These are phyloP conservation scores for Populus euphratica DNA, from an alignment of 345 rosid species.

Conservation along the genomic window DNA sequence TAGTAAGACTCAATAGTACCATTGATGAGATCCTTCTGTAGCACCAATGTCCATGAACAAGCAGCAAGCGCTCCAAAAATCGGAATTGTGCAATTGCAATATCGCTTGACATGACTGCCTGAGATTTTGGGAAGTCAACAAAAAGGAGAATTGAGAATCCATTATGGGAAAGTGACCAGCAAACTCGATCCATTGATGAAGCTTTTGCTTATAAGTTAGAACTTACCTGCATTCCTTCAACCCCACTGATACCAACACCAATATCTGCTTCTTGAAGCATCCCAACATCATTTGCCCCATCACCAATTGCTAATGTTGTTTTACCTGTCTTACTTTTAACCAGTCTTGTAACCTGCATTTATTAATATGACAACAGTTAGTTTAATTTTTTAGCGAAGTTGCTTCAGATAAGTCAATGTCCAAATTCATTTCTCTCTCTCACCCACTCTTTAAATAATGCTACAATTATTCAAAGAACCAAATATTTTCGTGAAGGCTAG, in stretches of 20 bases:
- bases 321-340: constrained; percentile 79
- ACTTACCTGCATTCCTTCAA: constrained; percentile 95
- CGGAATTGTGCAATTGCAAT: constrained; percentile 89
- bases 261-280: constrained; percentile 99
- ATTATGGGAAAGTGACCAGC: background rate
- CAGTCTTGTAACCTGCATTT: constrained; percentile 81
- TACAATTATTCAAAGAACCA: background rate
- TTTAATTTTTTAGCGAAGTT: background rate
- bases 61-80: constrained; percentile 80
- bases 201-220: background rate
- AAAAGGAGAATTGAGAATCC: constrained; percentile 3
- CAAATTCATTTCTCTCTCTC: background rate
- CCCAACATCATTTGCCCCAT: constrained; percentile 98
- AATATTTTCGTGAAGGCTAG: background rate
- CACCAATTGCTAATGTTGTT: constrained; percentile 88
- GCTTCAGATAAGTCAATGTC: background rate
- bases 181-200: background rate
- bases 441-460: background rate
- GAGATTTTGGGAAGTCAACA: constrained; percentile 18
- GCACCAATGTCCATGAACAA: constrained; percentile 99
- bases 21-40: constrained; percentile 90
- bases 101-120: constrained; percentile 99
- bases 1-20: constrained; percentile 35
- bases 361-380: background rate
- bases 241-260: constrained; percentile 92